Evolutionary conservation across 1,284 basidiomycete species (phyloP), one percentile per base, ranked within the genome.

Genomic region (Puccinia horiana): DNA sequence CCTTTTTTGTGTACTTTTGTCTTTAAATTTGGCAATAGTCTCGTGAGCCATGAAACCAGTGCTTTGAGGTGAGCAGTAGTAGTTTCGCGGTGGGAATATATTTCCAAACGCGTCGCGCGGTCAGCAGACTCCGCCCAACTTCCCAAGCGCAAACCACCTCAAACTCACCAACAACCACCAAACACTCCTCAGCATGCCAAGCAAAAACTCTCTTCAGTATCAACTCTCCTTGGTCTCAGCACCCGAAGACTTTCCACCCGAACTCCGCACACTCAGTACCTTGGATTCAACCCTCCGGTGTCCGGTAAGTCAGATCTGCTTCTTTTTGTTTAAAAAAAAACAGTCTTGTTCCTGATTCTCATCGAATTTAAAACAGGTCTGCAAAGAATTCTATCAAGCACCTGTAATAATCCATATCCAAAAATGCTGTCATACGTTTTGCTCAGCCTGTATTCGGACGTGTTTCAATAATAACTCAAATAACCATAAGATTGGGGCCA

Each of bases 401-500:
- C 80, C 80, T 20, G 80, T 82, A 12, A 49, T 82, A 11, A 82
- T 82, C 23, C 80, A 82, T 56, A 82, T 82, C 35, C 80, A 73
- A 29, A 75, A 67, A 42, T 82, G 80, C 40, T 76, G 72, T 44
- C 80, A 82, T 42, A 82, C 73, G 16, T 82, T 82, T 37, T 82
- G 80, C 42, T 82, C 80, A 40, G 49, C 58, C 44, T 82, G 80
- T 47, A 69, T 82, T 26, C 80, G 80, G 44, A 67, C 72, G 20
- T 75, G 72, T 32, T 82, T 82, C 26, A 82, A 75, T 44, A 67
- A 63, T 23, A 76, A 52, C 67, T 82, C 73, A 9, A 73, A 81
- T 81, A 76, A 63, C 42, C 54, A 76, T n/a, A 76, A 69, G 65
- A 75, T 82, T 52, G 61, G 63, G 29, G 58, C 80, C 11, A 72